Percentiles rank a stretch among this genome's conserved stretches.
These are phyloP conservation scores for Pseudozyma sp. DNA, from an alignment of 1,284 basidiomycete species.

Conservation along the genomic window DNA sequence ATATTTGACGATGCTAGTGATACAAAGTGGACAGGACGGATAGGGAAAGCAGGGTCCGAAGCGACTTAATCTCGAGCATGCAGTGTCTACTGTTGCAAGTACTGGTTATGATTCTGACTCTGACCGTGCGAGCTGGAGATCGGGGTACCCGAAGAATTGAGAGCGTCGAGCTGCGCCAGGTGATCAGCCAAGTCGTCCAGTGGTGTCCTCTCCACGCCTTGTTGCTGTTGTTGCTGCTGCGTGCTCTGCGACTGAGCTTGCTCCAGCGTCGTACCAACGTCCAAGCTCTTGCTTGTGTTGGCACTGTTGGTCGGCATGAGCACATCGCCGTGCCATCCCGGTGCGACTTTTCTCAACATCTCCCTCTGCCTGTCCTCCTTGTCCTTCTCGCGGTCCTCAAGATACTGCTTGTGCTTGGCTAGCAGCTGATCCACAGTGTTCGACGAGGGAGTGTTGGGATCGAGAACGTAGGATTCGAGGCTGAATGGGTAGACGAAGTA, in stretches of 20 bases:
- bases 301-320: constrained; percentile 19
- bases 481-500: constrained; percentile 64
- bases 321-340: constrained; percentile 32
- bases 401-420: constrained; percentile 29
- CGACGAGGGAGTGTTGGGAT: constrained; percentile 35
- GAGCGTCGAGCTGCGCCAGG: constrained; percentile 41
- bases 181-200: constrained; percentile 49
- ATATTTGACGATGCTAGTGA: no score
- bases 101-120: neutral
- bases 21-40: no score
- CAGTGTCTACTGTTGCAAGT: neutral
- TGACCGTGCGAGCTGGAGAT: neutral
- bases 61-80: neutral
- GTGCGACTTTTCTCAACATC: constrained; percentile 30
- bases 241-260: neutral
- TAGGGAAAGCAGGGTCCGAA: no score
- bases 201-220: constrained; percentile 33
- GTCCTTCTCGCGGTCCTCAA: constrained; percentile 23
- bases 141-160: constrained; percentile 3
- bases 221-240: neutral
- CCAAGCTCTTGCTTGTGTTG: neutral
- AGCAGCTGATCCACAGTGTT: constrained; percentile 31
- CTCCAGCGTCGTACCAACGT: neutral
- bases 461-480: constrained; percentile 58
- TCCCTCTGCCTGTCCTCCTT: constrained; percentile 23